Conservation (phyloP, 345 rosid genomes). For the Dipteronia sinensis region DNA sequence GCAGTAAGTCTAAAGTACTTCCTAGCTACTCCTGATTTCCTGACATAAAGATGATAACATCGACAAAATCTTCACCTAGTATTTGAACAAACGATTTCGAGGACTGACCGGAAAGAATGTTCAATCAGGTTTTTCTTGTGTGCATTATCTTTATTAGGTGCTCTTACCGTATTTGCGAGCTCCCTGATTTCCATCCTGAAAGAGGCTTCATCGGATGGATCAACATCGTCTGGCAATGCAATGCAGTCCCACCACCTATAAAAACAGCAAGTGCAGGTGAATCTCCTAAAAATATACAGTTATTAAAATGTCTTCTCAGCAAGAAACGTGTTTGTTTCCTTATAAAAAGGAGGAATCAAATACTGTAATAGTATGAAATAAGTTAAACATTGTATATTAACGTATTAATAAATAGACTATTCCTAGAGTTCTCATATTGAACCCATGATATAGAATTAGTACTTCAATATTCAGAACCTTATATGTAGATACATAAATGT, state of each 20-base stretch:
- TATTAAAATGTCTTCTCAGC: constrained; percentile 4
- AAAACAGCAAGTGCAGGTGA: not conserved
- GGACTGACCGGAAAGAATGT: not conserved
- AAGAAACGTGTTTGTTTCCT: not conserved
- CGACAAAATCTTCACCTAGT: not conserved
- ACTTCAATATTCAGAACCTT: constrained; percentile 2
- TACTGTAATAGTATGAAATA: not conserved
- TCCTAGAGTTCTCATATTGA: not conserved
- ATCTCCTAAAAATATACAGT: constrained; percentile 16
- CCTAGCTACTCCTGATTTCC: not conserved
- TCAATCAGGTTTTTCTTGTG: constrained; percentile 5
- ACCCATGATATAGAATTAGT: not conserved
- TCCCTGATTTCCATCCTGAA: constrained; percentile 77
- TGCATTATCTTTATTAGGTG: constrained; percentile 7
- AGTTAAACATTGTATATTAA: not conserved
- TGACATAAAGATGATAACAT: not conserved
- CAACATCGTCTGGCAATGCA: constrained; percentile 81
- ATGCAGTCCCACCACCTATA: constrained; percentile 97
- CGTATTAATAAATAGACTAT: not conserved
- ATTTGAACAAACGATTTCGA: not conserved
- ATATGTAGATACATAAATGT: not conserved
- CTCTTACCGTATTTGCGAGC: constrained; percentile 69
- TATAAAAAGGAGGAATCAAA: not conserved
- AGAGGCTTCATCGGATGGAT: constrained; percentile 61
- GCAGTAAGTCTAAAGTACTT: not conserved